phyloP scores from a whole-genome alignment of 371 early-diverging fungal species.

The Haplosporangium sp. region DNA sequence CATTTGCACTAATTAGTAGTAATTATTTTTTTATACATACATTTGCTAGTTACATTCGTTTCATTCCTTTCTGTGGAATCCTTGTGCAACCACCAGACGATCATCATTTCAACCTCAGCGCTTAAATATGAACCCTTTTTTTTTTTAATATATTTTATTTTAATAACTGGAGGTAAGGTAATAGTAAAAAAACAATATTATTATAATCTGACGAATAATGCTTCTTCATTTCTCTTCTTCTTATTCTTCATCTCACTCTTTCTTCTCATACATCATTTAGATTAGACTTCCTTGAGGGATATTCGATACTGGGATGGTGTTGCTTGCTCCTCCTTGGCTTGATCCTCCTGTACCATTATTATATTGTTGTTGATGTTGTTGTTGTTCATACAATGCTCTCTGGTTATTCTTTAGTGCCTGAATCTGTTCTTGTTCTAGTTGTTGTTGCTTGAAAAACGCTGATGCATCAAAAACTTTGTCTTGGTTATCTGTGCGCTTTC shows the following conservation, averaged over 20 bases:
- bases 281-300: not conserved
- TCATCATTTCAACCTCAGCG: too few species aligned
- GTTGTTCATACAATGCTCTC: slow-evolving; percentile 28
- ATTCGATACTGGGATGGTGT: slow-evolving; percentile 9
- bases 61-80: too few species aligned
- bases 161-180: too few species aligned
- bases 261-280: too few species aligned
- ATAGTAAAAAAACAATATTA: too few species aligned
- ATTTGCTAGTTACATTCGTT: too few species aligned
- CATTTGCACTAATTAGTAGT: too few species aligned
- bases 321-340: slow-evolving; percentile 17
- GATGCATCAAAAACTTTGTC: slow-evolving; percentile 55
- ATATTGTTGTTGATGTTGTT: slow-evolving; percentile 24
- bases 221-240: not conserved
- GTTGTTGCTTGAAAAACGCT: slow-evolving; percentile 43
- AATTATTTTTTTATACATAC: too few species aligned
- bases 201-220: too few species aligned
- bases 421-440: slow-evolving; percentile 46
- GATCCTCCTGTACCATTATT: slow-evolving; percentile 25
- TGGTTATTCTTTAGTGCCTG: slow-evolving; percentile 42
- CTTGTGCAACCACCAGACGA: too few species aligned
- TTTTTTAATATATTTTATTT: too few species aligned
- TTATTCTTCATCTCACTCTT: not conserved
- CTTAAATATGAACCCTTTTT: too few species aligned
- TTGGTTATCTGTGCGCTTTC: slow-evolving; percentile 50